These are phyloP conservation scores for Exophiala viscosa DNA, from an alignment of 2,329 filamentous ascomycete genomes.

Conservation along the genomic window DNA sequence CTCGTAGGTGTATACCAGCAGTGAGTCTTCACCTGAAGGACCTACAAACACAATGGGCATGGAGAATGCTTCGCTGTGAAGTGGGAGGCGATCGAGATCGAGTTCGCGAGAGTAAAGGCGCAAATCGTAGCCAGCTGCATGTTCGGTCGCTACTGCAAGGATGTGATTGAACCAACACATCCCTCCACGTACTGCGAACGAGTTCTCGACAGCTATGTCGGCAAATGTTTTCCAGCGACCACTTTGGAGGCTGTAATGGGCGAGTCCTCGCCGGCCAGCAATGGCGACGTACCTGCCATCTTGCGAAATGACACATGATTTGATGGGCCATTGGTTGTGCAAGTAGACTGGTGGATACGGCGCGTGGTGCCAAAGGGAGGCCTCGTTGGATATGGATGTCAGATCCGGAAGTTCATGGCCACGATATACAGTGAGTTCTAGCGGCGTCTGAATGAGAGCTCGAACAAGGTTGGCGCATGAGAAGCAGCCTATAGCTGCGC, in stretches of 20 bases:
- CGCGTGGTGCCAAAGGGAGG: constrained; percentile 90
- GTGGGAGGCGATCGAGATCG: constrained; percentile 66
- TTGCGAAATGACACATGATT: constrained; percentile 78
- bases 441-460: constrained; percentile 82
- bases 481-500: constrained; percentile 88
- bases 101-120: constrained; percentile 90
- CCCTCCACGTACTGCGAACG: constrained; percentile 86
- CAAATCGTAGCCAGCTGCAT: constrained; percentile 74
- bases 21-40: constrained; percentile 84
- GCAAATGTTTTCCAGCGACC: constrained; percentile 94
- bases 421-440: constrained; percentile 84
- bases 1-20: constrained; percentile 95
- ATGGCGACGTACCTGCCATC: constrained; percentile 93
- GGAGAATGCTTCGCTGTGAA: constrained; percentile 73
- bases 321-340: constrained; percentile 88
- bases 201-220: constrained; percentile 75
- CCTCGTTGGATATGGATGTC: constrained; percentile 85
- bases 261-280: constrained; percentile 86
- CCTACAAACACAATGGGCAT: constrained; percentile 87
- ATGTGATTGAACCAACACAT: constrained; percentile 99
- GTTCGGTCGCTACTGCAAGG: constrained; percentile 87
- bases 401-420: constrained; percentile 89
- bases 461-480: constrained; percentile 85
- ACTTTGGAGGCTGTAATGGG: constrained; percentile 92
- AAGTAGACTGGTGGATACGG: constrained; percentile 83